Percentiles rank a stretch among this genome's conserved stretches.
These are phyloP conservation scores for Candida montana DNA, from an alignment of 805 yeast genomes.

Conservation along the genomic window DNA sequence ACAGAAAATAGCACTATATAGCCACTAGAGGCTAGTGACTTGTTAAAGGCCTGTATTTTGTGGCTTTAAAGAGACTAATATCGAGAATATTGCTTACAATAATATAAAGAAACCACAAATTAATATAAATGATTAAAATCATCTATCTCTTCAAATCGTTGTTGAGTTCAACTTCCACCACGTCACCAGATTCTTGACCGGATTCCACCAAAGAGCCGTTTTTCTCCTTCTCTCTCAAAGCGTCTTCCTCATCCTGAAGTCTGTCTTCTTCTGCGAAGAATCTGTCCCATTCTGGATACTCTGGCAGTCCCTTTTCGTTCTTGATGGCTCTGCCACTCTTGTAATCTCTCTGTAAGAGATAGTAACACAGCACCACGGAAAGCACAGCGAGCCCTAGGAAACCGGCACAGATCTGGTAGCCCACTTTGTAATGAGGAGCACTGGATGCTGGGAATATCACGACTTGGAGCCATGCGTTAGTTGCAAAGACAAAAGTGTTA, in stretches of 20 bases:
- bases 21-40: too few relatives aligned
- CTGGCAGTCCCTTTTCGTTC: conserved; percentile 12
- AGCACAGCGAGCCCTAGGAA: conserved; percentile 12
- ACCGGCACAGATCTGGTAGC: conserved; percentile 27
- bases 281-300: conserved; percentile 14
- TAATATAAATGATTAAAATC: too few relatives aligned
- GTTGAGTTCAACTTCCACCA: neutral
- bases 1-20: too few relatives aligned
- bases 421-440: conserved; percentile 31
- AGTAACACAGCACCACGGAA: conserved; percentile 12
- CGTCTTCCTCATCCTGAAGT: conserved; percentile 4
- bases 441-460: conserved; percentile 29
- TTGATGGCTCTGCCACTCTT: conserved; percentile 18
- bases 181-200: neutral
- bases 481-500: conserved; percentile 27
- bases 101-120: too few relatives aligned
- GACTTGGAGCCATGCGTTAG: conserved; percentile 32
- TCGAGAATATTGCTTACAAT: too few relatives aligned
- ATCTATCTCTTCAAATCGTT: neutral
- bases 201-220: neutral
- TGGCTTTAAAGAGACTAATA: too few relatives aligned
- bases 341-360: conserved; percentile 36
- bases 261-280: conserved; percentile 9
- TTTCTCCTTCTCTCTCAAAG: neutral
- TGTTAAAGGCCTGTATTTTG: too few relatives aligned